A percentile compares a stretch with the other conserved stretches of the same genome.
These are phyloP conservation scores for Penicillium sp. DNA, from an alignment of 2,329 filamentous ascomycete genomes.

Conservation along the genomic window DNA sequence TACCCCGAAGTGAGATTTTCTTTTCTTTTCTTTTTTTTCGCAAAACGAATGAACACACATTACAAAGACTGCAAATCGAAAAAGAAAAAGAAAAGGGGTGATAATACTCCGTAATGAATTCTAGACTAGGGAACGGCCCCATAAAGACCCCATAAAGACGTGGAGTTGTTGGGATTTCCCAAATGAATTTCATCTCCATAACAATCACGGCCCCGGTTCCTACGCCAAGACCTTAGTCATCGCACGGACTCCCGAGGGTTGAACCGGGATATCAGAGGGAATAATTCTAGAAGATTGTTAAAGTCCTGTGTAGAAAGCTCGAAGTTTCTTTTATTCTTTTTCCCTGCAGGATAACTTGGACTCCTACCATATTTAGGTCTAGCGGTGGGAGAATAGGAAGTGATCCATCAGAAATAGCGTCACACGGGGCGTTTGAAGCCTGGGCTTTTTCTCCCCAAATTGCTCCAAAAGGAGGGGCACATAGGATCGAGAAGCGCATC, in stretches of 20 bases:
- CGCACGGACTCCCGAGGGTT: not conserved
- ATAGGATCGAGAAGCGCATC: slow-evolving; percentile 8
- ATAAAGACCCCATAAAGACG: slow-evolving; percentile 14
- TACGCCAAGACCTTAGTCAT: not conserved
- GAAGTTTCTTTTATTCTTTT: not conserved
- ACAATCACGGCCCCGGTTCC: not conserved
- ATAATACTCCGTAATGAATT: not conserved
- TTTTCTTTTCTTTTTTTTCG: not conserved
- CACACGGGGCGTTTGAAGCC: not conserved
- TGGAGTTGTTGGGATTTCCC: slow-evolving; percentile 14
- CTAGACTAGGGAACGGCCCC: slow-evolving; percentile 15
- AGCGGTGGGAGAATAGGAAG: slow-evolving; percentile 14
- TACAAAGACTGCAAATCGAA: not conserved
- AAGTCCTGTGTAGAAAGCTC: not conserved
- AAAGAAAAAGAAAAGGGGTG: not conserved
- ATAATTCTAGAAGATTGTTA: not conserved
- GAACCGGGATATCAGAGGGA: not conserved
- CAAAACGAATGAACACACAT: not conserved
- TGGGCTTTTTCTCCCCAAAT: not conserved
- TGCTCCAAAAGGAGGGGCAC: slow-evolving; percentile 3
- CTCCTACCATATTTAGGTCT: slow-evolving; percentile 9
- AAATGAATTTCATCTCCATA: not conserved
- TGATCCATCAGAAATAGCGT: slow-evolving; percentile 22
- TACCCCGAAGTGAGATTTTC: not conserved
- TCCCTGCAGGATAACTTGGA: not conserved